Percentiles rank a stretch among this genome's conserved stretches.
Conservation (phyloP, 1,284 basidiomycete species). For the Limonomyces culmigenus region DNA sequence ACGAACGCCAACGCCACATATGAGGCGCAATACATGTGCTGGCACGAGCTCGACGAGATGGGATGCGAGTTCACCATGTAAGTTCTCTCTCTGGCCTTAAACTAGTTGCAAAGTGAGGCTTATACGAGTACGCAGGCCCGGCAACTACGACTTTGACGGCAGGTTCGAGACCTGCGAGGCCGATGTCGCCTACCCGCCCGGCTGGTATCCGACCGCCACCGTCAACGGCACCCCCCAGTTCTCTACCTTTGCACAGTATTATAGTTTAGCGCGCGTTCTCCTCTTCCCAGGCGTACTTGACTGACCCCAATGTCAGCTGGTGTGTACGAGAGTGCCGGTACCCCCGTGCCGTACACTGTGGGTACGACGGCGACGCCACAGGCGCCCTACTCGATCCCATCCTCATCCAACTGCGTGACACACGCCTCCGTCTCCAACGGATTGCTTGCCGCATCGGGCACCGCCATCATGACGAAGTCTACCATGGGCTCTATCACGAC, state of each 20-base stretch:
- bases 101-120: too few species aligned
- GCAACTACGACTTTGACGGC: constrained; percentile 31
- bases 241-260: neutral
- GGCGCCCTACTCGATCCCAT: constrained; percentile 21
- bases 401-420: constrained; percentile 5
- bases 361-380: constrained; percentile 32
- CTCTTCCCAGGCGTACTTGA: constrained; percentile 35
- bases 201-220: neutral
- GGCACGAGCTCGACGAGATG: constrained; percentile 51
- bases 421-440: constrained; percentile 5
- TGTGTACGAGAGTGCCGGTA: too few species aligned
- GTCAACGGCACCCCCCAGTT: neutral
- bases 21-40: constrained; percentile 23
- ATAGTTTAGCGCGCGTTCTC: neutral
- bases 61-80: constrained; percentile 58
- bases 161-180: constrained; percentile 41
- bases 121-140: too few species aligned
- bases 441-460: constrained; percentile 2
- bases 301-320: too few species aligned
- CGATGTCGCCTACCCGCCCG: constrained; percentile 1
- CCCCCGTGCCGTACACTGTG: constrained; percentile 35
- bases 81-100: too few species aligned
- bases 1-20: constrained; percentile 25
- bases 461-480: too few species aligned
- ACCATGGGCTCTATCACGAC: neutral